Evolutionary conservation across 179 eudicot species (phyloP).

Genomic region (Beta lomatogona): DNA sequence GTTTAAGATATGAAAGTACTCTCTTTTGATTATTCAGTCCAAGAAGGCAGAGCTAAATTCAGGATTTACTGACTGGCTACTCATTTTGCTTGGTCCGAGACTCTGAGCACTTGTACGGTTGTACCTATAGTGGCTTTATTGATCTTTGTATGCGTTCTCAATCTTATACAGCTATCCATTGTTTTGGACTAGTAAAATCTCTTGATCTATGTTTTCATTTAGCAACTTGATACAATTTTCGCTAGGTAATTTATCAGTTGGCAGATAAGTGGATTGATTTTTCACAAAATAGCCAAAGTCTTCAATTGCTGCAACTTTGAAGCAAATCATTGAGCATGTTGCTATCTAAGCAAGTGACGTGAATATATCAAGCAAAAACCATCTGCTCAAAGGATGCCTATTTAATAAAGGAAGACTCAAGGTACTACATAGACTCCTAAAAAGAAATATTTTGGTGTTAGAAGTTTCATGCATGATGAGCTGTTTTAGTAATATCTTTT

Average conservation of each 20-base stretch:
- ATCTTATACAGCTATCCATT: not conserved
- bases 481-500: not conserved
- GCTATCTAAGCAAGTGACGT: constrained; percentile 42
- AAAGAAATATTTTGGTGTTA: not conserved
- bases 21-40: not conserved
- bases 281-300: constrained; percentile 33
- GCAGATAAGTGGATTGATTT: constrained; percentile 38
- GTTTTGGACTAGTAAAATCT: constrained; percentile 12
- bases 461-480: constrained; percentile 4
- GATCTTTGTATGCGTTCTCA: not conserved
- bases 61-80: not conserved
- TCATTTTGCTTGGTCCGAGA: too few relatives aligned
- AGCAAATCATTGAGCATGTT: constrained; percentile 43
- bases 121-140: not conserved
- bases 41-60: not conserved
- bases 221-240: not conserved
- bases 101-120: not conserved
- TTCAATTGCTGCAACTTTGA: constrained; percentile 39
- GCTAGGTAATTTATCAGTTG: constrained; percentile 26
- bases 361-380: constrained; percentile 35
- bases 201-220: not conserved
- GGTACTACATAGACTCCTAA: constrained; percentile 9
- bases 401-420: not conserved
- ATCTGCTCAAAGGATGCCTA: constrained; percentile 24
- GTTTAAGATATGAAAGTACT: not conserved